Percentiles rank a stretch among this genome's conserved stretches.
Evolutionary conservation across 352 stramenopile genomes (phyloP).

Genomic region (Pythium coloratum): DNA sequence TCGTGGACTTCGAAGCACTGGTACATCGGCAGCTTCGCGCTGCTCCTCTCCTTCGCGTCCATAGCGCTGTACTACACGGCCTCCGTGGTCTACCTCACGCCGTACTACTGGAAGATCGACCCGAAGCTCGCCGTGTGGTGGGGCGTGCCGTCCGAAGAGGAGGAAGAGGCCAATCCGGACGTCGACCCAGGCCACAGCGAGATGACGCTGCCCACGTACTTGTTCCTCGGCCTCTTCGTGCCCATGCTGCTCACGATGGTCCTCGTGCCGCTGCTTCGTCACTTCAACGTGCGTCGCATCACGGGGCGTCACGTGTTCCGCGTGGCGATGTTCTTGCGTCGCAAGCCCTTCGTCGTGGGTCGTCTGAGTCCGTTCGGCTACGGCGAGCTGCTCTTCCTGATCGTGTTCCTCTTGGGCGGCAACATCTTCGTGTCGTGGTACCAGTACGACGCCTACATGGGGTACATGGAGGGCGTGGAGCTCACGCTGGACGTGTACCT

Average conservation of each 20-base stretch:
- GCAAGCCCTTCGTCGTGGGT: slow-evolving; percentile 21
- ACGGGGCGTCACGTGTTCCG: slow-evolving; percentile 17
- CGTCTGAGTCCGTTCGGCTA: slow-evolving; percentile 17
- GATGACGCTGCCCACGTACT: slow-evolving; percentile 29
- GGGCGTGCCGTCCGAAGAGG: slow-evolving; percentile 19
- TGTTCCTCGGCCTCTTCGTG: slow-evolving; percentile 22
- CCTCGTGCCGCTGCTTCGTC: slow-evolving; percentile 5
- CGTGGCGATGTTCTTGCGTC: slow-evolving; percentile 21
- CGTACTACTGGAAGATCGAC: slow-evolving; percentile 27
- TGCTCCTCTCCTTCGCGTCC: slow-evolving; percentile 10
- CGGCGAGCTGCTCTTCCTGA: slow-evolving; percentile 27
- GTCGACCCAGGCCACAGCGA: slow-evolving; percentile 18
- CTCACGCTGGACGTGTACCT: slow-evolving; percentile 6
- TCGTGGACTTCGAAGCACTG: slow-evolving; percentile 19
- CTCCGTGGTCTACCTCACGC: slow-evolving; percentile 20
- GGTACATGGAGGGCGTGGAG: neutral
- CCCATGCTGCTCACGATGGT: slow-evolving; percentile 14
- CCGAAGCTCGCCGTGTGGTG: slow-evolving; percentile 26
- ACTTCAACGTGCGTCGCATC: slow-evolving; percentile 29
- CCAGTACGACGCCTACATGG: slow-evolving; percentile 22
- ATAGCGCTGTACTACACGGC: slow-evolving; percentile 20
- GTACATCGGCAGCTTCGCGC: slow-evolving; percentile 22
- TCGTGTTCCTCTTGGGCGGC: slow-evolving; percentile 26
- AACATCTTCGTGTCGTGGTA: slow-evolving; percentile 25
- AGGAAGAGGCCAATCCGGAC: slow-evolving; percentile 14